These are phyloP conservation scores for Colletotrichum tamarilloi DNA, from an alignment of 2,329 filamentous ascomycete genomes.

Conservation along the genomic window DNA sequence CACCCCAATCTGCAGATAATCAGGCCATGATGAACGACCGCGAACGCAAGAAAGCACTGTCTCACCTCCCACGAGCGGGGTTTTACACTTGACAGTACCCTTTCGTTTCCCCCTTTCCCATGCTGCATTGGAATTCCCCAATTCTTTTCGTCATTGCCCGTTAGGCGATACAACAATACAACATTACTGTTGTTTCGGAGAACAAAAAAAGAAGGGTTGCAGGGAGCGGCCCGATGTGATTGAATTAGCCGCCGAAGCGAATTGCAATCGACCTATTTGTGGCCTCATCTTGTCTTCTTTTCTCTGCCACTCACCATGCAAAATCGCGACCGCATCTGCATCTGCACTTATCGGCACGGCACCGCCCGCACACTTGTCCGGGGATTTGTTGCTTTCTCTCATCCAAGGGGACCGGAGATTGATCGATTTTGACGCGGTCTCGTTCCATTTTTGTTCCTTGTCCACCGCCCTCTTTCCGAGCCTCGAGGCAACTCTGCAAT, in stretches of 20 bases:
- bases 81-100: neutral
- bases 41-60: slow-evolving; percentile 4
- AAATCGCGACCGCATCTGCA: neutral
- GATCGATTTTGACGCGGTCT: neutral
- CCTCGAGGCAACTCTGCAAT: neutral
- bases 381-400: neutral
- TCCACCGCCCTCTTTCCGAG: neutral
- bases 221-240: neutral
- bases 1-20: slow-evolving; percentile 33
- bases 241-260: neutral
- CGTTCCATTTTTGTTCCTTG: neutral
- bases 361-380: neutral
- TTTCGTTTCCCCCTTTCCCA: slow-evolving; percentile 3
- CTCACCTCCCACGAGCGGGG: slow-evolving; percentile 31
- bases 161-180: neutral
- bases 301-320: neutral
- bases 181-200: neutral
- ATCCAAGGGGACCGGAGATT: neutral
- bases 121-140: neutral
- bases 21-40: slow-evolving; percentile 25
- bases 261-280: neutral
- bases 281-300: slow-evolving; percentile 14
- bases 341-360: neutral
- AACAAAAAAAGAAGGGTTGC: neutral
- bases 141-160: neutral